Percentiles rank a stretch among this genome's conserved stretches.
These are phyloP conservation scores for Nicotiana attenuata DNA, from an alignment of 257 asterid genomes.

Conservation along the genomic window DNA sequence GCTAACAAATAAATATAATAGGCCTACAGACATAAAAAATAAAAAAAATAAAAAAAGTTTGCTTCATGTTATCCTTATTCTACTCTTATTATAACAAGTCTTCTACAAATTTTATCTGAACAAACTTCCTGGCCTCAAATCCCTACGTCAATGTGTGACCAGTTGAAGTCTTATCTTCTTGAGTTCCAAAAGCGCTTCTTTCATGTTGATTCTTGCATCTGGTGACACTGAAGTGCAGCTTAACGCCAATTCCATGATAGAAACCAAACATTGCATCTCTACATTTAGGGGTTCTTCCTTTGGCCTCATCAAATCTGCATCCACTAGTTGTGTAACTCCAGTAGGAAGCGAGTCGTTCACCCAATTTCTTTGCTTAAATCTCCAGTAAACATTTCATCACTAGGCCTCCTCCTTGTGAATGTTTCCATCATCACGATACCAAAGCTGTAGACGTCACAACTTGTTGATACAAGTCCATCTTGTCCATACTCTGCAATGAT, in stretches of 20 bases:
- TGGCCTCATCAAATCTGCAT: slow-evolving; percentile 11
- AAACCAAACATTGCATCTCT: slow-evolving; percentile 13
- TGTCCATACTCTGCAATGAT: not conserved
- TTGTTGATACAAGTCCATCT: too few relatives aligned
- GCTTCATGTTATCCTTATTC: not conserved
- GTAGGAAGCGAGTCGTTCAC: not conserved
- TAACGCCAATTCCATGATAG: slow-evolving; percentile 22
- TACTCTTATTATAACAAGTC: not conserved
- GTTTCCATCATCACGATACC: too few relatives aligned
- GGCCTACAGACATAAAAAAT: not conserved
- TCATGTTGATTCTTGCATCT: slow-evolving; percentile 20
- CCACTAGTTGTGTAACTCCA: slow-evolving; percentile 3
- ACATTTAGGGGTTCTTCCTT: not conserved
- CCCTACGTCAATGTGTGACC: not conserved
- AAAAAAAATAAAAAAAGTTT: not conserved
- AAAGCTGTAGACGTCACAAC: too few relatives aligned
- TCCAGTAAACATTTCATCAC: slow-evolving; percentile 18
- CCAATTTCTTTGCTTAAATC: slow-evolving; percentile 8
- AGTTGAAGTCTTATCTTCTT: slow-evolving; percentile 17
- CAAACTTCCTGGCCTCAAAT: not conserved
- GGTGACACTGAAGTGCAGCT: slow-evolving; percentile 23
- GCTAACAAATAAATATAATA: not conserved
- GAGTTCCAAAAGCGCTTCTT: slow-evolving; percentile 16
- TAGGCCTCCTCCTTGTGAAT: not conserved
- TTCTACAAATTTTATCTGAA: not conserved